phyloP scores from a whole-genome alignment of 2,329 filamentous ascomycete genomes.

The Botryotinia convoluta region DNA sequence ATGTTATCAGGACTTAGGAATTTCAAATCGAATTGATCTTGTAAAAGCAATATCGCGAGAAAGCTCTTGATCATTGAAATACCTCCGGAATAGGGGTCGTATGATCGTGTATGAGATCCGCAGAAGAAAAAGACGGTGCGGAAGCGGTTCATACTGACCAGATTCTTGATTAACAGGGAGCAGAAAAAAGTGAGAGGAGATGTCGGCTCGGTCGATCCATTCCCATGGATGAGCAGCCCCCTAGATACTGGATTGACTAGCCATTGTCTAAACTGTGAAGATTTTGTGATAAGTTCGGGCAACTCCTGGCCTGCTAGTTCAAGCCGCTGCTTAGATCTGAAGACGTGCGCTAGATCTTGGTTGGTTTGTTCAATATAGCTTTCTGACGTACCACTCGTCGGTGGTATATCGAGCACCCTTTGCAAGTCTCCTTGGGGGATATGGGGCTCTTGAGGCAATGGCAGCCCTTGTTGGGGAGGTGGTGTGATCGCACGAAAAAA shows the following conservation, averaged over 20 bases:
- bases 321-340: not conserved
- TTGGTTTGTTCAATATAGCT: not conserved
- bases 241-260: not conserved
- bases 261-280: not conserved
- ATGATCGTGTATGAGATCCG: not conserved
- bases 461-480: not conserved
- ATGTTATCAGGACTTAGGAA: not conserved
- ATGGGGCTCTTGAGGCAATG: not conserved
- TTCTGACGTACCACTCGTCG: not conserved
- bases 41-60: not conserved
- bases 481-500: no score
- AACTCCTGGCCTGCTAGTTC: not conserved
- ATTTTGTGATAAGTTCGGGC: not conserved
- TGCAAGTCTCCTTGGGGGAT: not conserved
- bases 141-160: not conserved
- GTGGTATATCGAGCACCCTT: not conserved
- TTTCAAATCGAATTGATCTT: not conserved
- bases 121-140: not conserved
- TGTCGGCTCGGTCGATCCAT: not conserved
- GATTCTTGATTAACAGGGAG: not conserved
- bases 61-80: not conserved
- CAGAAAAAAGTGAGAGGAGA: not conserved
- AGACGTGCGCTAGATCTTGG: not conserved
- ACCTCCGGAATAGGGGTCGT: not conserved
- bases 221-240: not conserved